Conservation (phyloP, 306 rosid genomes). For the Gynostemma pentaphyllum region DNA sequence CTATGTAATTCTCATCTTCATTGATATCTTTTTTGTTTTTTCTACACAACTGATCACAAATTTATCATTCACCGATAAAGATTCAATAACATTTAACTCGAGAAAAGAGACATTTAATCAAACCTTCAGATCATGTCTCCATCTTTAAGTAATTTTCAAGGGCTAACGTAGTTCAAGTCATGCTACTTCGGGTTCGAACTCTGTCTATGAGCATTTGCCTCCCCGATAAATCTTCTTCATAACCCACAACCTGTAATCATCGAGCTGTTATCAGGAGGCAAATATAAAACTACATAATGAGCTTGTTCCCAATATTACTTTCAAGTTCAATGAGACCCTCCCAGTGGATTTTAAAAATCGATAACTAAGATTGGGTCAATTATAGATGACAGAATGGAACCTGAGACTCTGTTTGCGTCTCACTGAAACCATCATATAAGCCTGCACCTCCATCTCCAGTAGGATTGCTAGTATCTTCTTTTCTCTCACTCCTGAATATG, state of each 20-base stretch:
- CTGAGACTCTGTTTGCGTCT: conserved; percentile 94
- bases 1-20: background rate
- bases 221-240: conserved; percentile 88
- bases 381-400: conserved; percentile 23
- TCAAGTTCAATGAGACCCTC: background rate
- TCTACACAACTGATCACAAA: background rate
- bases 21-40: background rate
- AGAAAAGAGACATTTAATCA: background rate
- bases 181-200: conserved; percentile 63
- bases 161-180: conserved; percentile 11
- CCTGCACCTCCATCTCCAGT: conserved; percentile 30
- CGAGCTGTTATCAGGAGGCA: conserved; percentile 8
- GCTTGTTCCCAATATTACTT: conserved; percentile 9
- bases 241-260: conserved; percentile 61
- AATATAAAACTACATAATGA: conserved; percentile 8
- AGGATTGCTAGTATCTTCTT: conserved; percentile 32
- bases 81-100: conserved; percentile 5
- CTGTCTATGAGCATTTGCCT: conserved; percentile 87
- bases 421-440: conserved; percentile 63
- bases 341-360: too few relatives aligned
- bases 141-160: background rate
- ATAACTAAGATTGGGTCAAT: background rate
- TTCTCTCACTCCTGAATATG: conserved; percentile 25
- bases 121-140: background rate
- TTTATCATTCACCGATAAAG: background rate